phyloP scores from a whole-genome alignment of 2,329 filamentous ascomycete genomes.

The Aspergillus intermedius region DNA sequence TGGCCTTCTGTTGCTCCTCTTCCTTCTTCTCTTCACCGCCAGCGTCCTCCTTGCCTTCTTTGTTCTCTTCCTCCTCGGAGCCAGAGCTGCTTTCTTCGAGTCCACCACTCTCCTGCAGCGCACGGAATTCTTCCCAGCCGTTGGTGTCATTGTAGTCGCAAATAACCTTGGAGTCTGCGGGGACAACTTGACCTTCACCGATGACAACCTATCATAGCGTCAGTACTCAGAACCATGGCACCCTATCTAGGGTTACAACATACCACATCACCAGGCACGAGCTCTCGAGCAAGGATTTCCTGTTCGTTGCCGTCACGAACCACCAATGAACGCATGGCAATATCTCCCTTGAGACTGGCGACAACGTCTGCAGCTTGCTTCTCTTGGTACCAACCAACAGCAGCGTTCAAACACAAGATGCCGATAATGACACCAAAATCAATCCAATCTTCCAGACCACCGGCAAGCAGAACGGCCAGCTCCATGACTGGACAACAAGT shows the following conservation, averaged over 20 bases:
- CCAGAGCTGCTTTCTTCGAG: constrained; percentile 46
- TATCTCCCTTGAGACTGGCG: constrained; percentile 69
- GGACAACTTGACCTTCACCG: constrained; percentile 64
- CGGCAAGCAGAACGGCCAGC: constrained; percentile 65
- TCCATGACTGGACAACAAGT: constrained; percentile 54
- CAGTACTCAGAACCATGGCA: constrained; percentile 8
- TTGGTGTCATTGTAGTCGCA: constrained; percentile 63
- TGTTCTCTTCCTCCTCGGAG: constrained; percentile 44
- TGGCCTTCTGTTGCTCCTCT: constrained; percentile 11
- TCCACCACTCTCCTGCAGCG: constrained; percentile 57
- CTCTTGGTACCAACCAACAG: constrained; percentile 75
- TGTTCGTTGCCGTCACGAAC: constrained; percentile 60
- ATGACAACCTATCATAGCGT: constrained; percentile 51
- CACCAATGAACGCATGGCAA: constrained; percentile 64
- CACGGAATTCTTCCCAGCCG: constrained; percentile 60
- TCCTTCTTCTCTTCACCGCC: constrained; percentile 7
- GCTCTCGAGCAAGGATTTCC: constrained; percentile 62
- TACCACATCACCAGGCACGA: constrained; percentile 72
- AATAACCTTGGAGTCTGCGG: constrained; percentile 64
- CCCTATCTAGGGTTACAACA: constrained; percentile 23
- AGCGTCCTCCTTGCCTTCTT: constrained; percentile 10
- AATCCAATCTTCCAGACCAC: constrained; percentile 67
- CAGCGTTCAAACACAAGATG: constrained; percentile 67
- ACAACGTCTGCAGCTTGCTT: constrained; percentile 75
- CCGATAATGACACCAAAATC: constrained; percentile 73